Base-by-base conservation (phyloP, 1,284 basidiomycete genomes). In the Coriolopsis trogii region DNA sequence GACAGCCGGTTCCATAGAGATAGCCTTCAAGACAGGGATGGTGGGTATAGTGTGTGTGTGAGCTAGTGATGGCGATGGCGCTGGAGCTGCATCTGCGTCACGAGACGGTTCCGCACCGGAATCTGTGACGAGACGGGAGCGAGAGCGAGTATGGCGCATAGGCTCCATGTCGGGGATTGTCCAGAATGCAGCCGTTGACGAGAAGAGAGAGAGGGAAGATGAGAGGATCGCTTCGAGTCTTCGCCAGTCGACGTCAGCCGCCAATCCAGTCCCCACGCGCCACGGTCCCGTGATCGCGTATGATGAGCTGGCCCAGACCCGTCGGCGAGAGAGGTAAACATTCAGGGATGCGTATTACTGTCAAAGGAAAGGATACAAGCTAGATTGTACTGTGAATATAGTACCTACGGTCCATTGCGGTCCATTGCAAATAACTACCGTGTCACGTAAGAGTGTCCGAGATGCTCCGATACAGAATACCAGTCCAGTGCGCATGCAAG, bases 241-340 rank as follows among this genome's bases (percentile, higher is more conserved):
- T 46, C 25, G 12, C 30, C n/a, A 4, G 4, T 16, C n/a, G 33
- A 8, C 4, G 33, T 34, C 33, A 34, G n/a, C 33, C 31, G 31
- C 31, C 13, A 13, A 13, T 33, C n/a, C n/a, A n/a, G n/a, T n/a
- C n/a, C n/a, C n/a, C 26, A 26, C 43, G 20, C 41, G 30, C 41
- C 43, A 42, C 45, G 39, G 23, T 51, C 53, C 25, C 57, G 57
- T 55, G 57, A 59, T 45, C 56, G 56, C 21, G 53, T 52, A 41
- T 43, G 10, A 30, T 20, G n/a, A n/a, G n/a, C n/a, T n/a, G n/a
- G n/a, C n/a, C 12, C 33, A 34, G 13, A 12, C 33, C 15, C 4
- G 33, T n/a, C n/a, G 7, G 33, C 33, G 20, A 16, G 9, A 13
- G 33, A 34, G n/a, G 33, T 4, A 16, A 34, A 34, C n/a, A 9